These are phyloP conservation scores for Phytophthora aleatoria DNA, from an alignment of 352 stramenopile species.

Conservation along the genomic window DNA sequence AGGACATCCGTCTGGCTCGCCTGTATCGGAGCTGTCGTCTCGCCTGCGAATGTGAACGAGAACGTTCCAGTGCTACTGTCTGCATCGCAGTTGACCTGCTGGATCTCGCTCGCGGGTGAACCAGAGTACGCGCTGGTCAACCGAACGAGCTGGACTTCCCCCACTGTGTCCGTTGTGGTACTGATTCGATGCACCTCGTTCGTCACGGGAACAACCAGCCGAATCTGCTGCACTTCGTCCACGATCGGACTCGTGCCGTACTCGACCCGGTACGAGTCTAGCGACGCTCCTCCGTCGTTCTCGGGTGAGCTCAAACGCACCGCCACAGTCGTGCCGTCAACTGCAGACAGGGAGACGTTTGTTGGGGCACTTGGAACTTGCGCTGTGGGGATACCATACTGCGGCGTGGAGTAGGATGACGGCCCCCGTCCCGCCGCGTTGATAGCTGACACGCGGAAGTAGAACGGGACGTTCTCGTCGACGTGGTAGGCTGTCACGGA, in stretches of 20 bases:
- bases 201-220: conserved; percentile 58
- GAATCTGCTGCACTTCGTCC: conserved; percentile 82
- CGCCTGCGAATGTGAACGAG: conserved; percentile 78
- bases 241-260: conserved; percentile 83
- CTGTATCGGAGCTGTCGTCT: conserved; percentile 89
- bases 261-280: conserved; percentile 93
- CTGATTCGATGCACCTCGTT: conserved; percentile 90
- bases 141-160: conserved; percentile 92
- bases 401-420: conserved; percentile 72
- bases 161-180: conserved; percentile 57
- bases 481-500: conserved; percentile 82
- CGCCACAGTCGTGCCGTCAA: conserved; percentile 90
- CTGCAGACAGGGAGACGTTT: conserved; percentile 75
- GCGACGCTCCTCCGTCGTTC: conserved; percentile 81
- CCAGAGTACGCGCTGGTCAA: conserved; percentile 82
- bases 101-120: conserved; percentile 71
- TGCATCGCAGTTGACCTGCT: conserved; percentile 93
- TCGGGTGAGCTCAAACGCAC: conserved; percentile 79
- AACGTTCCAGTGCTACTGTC: conserved; percentile 85
- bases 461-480: conserved; percentile 95
- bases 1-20: conserved; percentile 67
- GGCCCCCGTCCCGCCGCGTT: conserved; percentile 87
- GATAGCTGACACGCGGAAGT: conserved; percentile 92
- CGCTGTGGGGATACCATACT: conserved; percentile 86
- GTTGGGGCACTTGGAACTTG: conserved; percentile 71